Percentiles rank a stretch among this genome's conserved stretches.
phyloP scores from a whole-genome alignment of 352 stramenopile genomes.

The Phytophthora pseudosyringae region DNA sequence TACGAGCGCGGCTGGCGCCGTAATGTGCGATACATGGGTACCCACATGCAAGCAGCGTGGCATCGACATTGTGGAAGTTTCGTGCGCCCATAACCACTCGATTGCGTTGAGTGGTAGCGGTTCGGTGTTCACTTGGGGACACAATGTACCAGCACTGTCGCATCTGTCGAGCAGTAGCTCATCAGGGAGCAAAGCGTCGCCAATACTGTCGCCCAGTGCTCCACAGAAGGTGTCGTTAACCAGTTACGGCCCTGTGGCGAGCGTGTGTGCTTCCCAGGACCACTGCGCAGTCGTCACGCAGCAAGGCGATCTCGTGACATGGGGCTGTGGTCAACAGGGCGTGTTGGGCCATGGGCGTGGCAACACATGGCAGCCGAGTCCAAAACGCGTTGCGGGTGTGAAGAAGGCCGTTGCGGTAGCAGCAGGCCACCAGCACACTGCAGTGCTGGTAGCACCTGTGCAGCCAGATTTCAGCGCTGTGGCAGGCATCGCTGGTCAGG shows the following conservation, averaged over 20 bases:
- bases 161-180: slow-evolving; percentile 35
- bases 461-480: slow-evolving; percentile 33
- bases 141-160: slow-evolving; percentile 72
- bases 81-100: slow-evolving; percentile 80
- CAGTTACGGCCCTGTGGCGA: slow-evolving; percentile 52
- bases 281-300: slow-evolving; percentile 78
- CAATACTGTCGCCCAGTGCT: slow-evolving; percentile 42
- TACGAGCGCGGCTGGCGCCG: slow-evolving; percentile 10
- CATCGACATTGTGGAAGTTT: slow-evolving; percentile 71
- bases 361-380: slow-evolving; percentile 80
- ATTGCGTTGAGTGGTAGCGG: slow-evolving; percentile 73
- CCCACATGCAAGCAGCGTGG: slow-evolving; percentile 57
- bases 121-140: slow-evolving; percentile 79
- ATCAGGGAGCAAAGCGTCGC: slow-evolving; percentile 21
- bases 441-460: slow-evolving; percentile 63
- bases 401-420: slow-evolving; percentile 77
- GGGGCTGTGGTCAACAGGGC: slow-evolving; percentile 73
- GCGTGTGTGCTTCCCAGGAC: slow-evolving; percentile 76
- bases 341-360: slow-evolving; percentile 72
- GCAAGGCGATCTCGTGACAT: slow-evolving; percentile 74
- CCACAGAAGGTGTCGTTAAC: slow-evolving; percentile 55
- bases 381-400: slow-evolving; percentile 76
- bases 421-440: slow-evolving; percentile 79
- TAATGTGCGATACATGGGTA: slow-evolving; percentile 68
- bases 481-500: slow-evolving; percentile 5